Evolutionary conservation across 192 early-diverging fungal species (phyloP).

Genomic region (Rhizophlyctis rosea): DNA sequence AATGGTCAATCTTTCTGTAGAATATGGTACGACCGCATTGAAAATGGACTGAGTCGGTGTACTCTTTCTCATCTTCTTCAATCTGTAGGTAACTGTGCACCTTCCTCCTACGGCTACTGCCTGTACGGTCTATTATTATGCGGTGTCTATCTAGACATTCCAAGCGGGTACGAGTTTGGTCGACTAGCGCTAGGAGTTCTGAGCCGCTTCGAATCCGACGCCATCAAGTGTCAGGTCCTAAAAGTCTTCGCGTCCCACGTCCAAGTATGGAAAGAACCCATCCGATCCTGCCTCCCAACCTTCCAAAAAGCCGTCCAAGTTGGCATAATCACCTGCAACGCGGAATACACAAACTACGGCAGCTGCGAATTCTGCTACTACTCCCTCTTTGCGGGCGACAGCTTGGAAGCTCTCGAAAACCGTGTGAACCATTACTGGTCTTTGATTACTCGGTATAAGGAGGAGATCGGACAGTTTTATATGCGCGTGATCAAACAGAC

Average conservation of each 20-base stretch:
- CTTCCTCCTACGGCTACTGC: slow-evolving; percentile 19
- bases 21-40: too few relatives aligned
- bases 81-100: slow-evolving; percentile 8
- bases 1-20: slow-evolving; percentile 13
- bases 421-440: slow-evolving; percentile 3
- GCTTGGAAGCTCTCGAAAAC: slow-evolving; percentile 10
- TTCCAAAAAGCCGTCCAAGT: slow-evolving; percentile 24
- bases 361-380: slow-evolving; percentile 24
- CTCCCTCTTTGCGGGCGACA: slow-evolving; percentile 21
- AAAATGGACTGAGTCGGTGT: too few relatives aligned
- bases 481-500: slow-evolving; percentile 30
- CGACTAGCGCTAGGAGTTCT: slow-evolving; percentile 9
- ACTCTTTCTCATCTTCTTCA: too few relatives aligned
- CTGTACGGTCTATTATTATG: slow-evolving; percentile 30
- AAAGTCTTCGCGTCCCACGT: slow-evolving; percentile 38
- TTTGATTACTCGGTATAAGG: too few relatives aligned
- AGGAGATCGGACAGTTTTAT: slow-evolving; percentile 29
- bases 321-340: slow-evolving; percentile 28
- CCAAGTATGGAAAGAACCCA: slow-evolving; percentile 36
- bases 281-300: slow-evolving; percentile 12
- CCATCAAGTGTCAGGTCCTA: slow-evolving; percentile 30
- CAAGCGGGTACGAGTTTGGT: slow-evolving; percentile 24
- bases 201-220: neutral
- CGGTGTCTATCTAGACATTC: slow-evolving; percentile 16
- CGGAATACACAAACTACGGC: slow-evolving; percentile 28